Base-by-base conservation (phyloP, 176 grass and related monocot genomes). In the Canna indica region DNA sequence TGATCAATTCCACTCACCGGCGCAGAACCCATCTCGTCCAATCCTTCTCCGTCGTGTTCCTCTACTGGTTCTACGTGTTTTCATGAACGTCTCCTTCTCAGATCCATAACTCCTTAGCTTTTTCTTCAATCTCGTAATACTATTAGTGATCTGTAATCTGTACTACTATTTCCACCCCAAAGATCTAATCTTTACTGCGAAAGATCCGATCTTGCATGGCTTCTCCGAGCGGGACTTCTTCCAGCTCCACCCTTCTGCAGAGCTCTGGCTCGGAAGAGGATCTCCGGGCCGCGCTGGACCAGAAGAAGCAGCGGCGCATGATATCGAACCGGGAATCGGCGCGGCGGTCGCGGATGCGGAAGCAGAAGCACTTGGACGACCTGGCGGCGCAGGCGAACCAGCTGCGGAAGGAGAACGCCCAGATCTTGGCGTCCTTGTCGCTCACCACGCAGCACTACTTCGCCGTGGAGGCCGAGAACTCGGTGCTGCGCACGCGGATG, bases 41-140 rank as follows among this genome's bases (percentile, higher is more conserved):
- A 81, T 99, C 95, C 33, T 99, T 99, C 87, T 99, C 95, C 13
- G 95, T 99, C 46, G 89, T 99, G 65, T 93, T 99, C 84, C 95
- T 99, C 52, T 99, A 99, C 95, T 99, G 95, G 95, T 99, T 99
- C 76, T 99, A 99, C 81, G 95, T 99, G 81, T 99, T 99, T 90
- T 99, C 95, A 87, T 90, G 77, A 99, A 79, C 82, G 34, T 66
- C 47, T 39, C 66, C 50, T 79, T 48, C 64, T 79, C 59, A 32
- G 42, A 48, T 59, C 22, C 22, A 7, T 60, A 32, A 62, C 5
- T 9, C 27, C 13, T 16, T 4, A 32, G 1, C 17, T 17, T 34
- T 16, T 59, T 26, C 18, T 26, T 59, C 47, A 11, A 25, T 58
- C 25, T 26, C 25, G n/a, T 8, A 11, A 9, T 58, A 58, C 26